Base-by-base conservation (phyloP, 768 basidiomycete species). In the Serendipita sp. region DNA sequence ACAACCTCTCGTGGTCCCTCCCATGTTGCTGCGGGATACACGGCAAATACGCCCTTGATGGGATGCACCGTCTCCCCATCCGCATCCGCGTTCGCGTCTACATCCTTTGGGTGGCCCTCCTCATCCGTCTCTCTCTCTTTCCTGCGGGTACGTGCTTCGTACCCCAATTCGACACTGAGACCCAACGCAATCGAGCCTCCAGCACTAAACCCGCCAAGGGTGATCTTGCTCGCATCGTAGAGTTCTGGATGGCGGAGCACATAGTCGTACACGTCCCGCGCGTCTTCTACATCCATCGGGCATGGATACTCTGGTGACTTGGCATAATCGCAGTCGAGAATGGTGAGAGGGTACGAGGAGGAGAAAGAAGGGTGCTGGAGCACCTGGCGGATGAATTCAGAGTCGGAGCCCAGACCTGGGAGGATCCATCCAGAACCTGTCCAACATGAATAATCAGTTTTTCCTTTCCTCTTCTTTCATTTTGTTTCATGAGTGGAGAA, bases 281-380 rank as follows among this genome's bases (percentile, higher is more conserved):
- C 53, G 53, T 58, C 53, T 58, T 58, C 53, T 28, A 9, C 33
- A 26, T 58, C 53, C n/a, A 31, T 31, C 53, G 53, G 53, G 28
- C 53, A 58, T 0, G 53, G 53, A 11, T 34, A 58, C 26, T 58
- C 53, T 22, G 53, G 53, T 28, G 53, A 58, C 30, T 58, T 58
- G 5, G 53, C 53, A 58, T 58, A 58, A 26, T 58, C 53, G 53
- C 53, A 58, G n/a, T 58, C 53, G 53, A 58, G 53, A 28, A 58
- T 28, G 24, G 53, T 58, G 0, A 58, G 53, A 0, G 53, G 53
- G 45, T 50, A 50, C 45, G n/a, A 28, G 33, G 16, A 14, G 9
- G 30, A 13, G 11, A 58, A 13, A 4, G 33, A n/a, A 22, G 53
- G 53, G 53, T 58, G 24, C 4, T 2, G 17, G 26, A 58, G 53